These are phyloP conservation scores for Coemansia sp. DNA, from an alignment of 371 early-diverging fungal genomes.

Conservation along the genomic window DNA sequence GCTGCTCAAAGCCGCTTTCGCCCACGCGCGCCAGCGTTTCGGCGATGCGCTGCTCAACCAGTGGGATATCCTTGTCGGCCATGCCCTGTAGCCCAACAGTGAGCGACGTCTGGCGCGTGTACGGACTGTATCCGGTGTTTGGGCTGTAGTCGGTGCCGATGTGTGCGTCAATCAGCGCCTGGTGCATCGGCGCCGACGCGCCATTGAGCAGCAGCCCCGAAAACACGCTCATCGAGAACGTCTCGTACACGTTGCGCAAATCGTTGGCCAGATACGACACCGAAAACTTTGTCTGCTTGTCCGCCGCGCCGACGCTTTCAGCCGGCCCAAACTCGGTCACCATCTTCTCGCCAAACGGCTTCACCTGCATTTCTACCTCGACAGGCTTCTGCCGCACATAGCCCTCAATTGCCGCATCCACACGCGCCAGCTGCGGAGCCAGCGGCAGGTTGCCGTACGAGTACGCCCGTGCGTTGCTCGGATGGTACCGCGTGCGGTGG, in stretches of 20 bases:
- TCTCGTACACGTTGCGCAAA: slow-evolving; percentile 71
- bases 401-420: slow-evolving; percentile 59
- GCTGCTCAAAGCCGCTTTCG: slow-evolving; percentile 73
- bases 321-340: slow-evolving; percentile 49
- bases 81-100: slow-evolving; percentile 63
- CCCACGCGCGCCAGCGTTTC: slow-evolving; percentile 66
- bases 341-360: slow-evolving; percentile 55
- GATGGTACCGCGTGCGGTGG: slow-evolving; percentile 84
- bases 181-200: slow-evolving; percentile 90
- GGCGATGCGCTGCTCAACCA: slow-evolving; percentile 67
- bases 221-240: slow-evolving; percentile 78
- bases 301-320: slow-evolving; percentile 40
- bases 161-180: slow-evolving; percentile 90
- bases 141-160: slow-evolving; percentile 91
- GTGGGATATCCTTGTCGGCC: slow-evolving; percentile 47
- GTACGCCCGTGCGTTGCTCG: slow-evolving; percentile 85
- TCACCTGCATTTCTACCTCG: slow-evolving; percentile 47
- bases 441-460: slow-evolving; percentile 88
- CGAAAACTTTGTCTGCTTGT: slow-evolving; percentile 72
- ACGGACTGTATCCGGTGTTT: slow-evolving; percentile 84
- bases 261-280: slow-evolving; percentile 80
- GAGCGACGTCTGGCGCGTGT: slow-evolving; percentile 58
- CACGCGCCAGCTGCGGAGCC: slow-evolving; percentile 67
- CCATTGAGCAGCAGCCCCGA: slow-evolving; percentile 82
- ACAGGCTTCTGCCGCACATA: slow-evolving; percentile 43